Base-by-base conservation (phyloP, 441 rosid species). In the Croton laevigatus region DNA sequence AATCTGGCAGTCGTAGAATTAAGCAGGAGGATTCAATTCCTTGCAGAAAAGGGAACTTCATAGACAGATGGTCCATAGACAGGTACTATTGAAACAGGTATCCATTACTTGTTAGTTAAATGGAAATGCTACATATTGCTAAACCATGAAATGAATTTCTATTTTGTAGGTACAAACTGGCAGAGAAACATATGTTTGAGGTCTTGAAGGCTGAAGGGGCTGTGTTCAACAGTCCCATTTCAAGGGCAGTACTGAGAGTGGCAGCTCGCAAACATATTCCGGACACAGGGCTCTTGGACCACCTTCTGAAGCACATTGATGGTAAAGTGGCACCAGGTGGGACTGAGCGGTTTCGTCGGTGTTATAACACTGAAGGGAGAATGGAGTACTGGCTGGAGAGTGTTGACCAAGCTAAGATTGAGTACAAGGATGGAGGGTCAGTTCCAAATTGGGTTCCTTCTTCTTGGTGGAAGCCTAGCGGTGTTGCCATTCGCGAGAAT, bases 231-330 rank as follows among this genome's bases (percentile, higher is more conserved):
- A 78, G 80, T 9, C 93, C 96, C 70, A 73, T 94, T 62, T 64
- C 93, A 12, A 80, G 98, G 54, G 68, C 76, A 14, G 79, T 72
- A 44, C 83, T 91, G 74, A 90, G 96, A 85, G 27, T 27, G 45
- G 84, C 81, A 46, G 96, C 93, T 57, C 93, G 96, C 40, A 82
- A 79, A 71, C 75, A 65, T 62, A 90, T 94, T 71, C 94, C 94
- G 69, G 98, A 94, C 72, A 94, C 97, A 67, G 98, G 98, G 22
- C 92, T 94, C 67, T 87, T 94, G 78, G 98, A 94, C 79, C 97
- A 94, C 77, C 82, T 86, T 20, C 73, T 90, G 77, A 94, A 89
- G 94, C 95, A 94, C 78, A 82, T 90, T 38, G 96, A 88, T 74
- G 96, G 96, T 55, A 87, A 82, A 74, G 89, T 94, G 62, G 94